Conservation (phyloP, 768 basidiomycete genomes). For the Lactarius hengduanensis region DNA sequence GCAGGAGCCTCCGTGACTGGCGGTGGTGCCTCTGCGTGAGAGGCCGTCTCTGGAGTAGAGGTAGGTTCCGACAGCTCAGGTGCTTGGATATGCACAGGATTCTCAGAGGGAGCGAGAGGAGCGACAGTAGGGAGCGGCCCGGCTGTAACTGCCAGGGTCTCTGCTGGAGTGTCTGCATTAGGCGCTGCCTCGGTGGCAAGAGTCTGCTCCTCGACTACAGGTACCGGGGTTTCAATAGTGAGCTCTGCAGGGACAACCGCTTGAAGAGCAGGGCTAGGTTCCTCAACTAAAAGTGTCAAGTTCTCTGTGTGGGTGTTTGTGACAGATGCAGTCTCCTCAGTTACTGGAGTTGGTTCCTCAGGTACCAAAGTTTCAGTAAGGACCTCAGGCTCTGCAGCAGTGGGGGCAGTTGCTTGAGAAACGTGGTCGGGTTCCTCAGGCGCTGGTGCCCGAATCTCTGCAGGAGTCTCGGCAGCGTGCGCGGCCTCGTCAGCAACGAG, state of each 20-base stretch:
- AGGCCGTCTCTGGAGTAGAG: neutral
- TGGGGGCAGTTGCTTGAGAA: neutral
- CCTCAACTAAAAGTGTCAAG: neutral
- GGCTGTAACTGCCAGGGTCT: neutral
- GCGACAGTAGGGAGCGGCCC: neutral
- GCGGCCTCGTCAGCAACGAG: neutral
- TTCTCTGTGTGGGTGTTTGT: neutral
- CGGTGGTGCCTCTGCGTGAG: neutral
- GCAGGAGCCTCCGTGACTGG: neutral
- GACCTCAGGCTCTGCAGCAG: neutral
- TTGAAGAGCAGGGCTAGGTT: neutral
- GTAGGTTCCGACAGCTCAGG: neutral
- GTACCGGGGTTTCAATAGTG: neutral
- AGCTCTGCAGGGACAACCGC: neutral
- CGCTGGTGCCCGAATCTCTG: neutral
- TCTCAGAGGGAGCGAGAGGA: neutral
- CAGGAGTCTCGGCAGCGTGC: neutral
- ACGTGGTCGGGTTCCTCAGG: neutral
- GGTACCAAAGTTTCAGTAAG: neutral
- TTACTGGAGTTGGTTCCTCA: neutral
- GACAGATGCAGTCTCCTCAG: neutral
- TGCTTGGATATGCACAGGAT: neutral
- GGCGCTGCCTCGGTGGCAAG: neutral
- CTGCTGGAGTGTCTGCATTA: neutral
- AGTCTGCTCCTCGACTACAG: neutral